These are phyloP conservation scores for Solanum chiquidenum DNA, from an alignment of 257 asterid species.

Conservation along the genomic window DNA sequence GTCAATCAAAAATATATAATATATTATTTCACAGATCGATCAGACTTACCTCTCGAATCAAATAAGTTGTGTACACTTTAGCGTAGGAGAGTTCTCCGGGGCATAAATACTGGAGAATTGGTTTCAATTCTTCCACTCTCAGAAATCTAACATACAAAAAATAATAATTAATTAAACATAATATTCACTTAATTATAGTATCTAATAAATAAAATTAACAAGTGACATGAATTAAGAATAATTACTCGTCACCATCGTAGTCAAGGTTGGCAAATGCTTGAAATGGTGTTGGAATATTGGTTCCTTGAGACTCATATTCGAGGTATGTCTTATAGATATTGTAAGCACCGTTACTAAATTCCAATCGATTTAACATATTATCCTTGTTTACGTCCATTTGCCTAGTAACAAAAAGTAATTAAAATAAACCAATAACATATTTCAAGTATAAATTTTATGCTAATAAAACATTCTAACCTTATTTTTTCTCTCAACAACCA, in stretches of 20 bases:
- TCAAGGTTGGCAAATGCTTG: slow-evolving; percentile 18
- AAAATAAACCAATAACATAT: too few species aligned
- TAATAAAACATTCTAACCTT: slow-evolving; percentile 2
- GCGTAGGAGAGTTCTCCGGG: slow-evolving; percentile 25
- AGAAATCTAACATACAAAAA: slow-evolving; percentile 8
- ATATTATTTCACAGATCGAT: neutral
- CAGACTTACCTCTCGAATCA: slow-evolving; percentile 10
- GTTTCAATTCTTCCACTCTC: slow-evolving; percentile 24
- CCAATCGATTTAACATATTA: slow-evolving; percentile 9
- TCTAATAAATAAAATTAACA: neutral
- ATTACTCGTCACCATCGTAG: slow-evolving; percentile 16
- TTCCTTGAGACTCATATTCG: slow-evolving; percentile 7
- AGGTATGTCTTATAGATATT: slow-evolving; percentile 8
- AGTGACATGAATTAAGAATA: neutral
- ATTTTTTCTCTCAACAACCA: slow-evolving; percentile 23
- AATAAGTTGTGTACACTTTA: slow-evolving; percentile 7
- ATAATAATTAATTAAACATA: neutral
- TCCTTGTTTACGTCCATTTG: slow-evolving; percentile 15
- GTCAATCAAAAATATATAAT: neutral
- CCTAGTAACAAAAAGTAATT: neutral
- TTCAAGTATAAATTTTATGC: neutral
- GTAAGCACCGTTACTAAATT: slow-evolving; percentile 20
- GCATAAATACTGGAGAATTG: slow-evolving; percentile 8
- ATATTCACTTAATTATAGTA: neutral
- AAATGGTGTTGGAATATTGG: neutral